Conservation (phyloP, 1,139 yeast species). For the Candida sp. region DNA sequence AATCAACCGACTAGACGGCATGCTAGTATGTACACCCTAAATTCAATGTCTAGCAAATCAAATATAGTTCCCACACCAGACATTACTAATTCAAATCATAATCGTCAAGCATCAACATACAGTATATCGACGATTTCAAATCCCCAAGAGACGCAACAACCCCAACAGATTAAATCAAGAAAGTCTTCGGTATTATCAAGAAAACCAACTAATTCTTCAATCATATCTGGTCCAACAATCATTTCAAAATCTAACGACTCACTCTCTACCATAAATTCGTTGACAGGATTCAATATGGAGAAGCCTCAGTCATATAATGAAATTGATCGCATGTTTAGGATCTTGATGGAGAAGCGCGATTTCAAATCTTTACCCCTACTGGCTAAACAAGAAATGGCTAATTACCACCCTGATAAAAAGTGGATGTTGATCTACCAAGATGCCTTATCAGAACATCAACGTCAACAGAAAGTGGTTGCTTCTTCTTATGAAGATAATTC, state of each 20-base stretch:
- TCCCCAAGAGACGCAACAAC: conserved; percentile 26
- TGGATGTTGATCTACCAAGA: conserved; percentile 94
- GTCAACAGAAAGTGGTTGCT: conserved; percentile 37
- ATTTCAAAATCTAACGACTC: conserved; percentile 16
- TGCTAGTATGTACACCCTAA: conserved; percentile 6
- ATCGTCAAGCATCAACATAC: conserved; percentile 40
- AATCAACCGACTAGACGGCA: conserved; percentile 1
- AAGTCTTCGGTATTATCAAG: conserved; percentile 7
- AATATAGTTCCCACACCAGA: conserved; percentile 28
- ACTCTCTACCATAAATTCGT: conserved; percentile 9
- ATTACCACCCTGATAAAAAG: conserved; percentile 74
- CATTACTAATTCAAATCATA: conserved; percentile 29
- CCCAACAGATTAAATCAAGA: conserved; percentile 12
- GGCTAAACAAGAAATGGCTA: conserved; percentile 77
- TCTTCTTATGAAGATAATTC: conserved; percentile 31
- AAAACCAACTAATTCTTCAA: conserved; percentile 18
- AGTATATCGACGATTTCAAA: conserved; percentile 28
- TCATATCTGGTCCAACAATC: conserved; percentile 30
- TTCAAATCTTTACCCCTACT: conserved; percentile 74
- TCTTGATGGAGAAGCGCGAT: conserved; percentile 78
- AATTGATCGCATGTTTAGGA: conserved; percentile 63
- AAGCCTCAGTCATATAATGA: conserved; percentile 59
- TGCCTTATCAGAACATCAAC: conserved; percentile 69
- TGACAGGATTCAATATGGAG: conserved; percentile 32
- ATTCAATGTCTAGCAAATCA: conserved; percentile 10